These are phyloP conservation scores for Scheffersomyces coipomensis DNA, from an alignment of 805 yeast species.

Conservation along the genomic window DNA sequence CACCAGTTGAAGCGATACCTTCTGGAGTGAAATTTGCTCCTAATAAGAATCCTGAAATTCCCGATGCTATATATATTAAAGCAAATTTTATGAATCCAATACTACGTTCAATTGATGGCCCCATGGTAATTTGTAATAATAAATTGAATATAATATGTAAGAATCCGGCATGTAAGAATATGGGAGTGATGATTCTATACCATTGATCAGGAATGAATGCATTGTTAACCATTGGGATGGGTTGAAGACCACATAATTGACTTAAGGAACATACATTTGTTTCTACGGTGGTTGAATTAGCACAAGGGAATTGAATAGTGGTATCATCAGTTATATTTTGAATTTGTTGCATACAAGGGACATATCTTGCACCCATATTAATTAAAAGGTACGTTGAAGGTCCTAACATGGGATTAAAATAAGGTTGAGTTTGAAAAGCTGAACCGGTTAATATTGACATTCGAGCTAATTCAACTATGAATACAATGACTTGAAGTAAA, in stretches of 20 bases:
- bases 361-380: slow-evolving; percentile 68
- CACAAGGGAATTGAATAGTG: slow-evolving; percentile 57
- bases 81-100: slow-evolving; percentile 56
- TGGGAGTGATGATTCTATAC: slow-evolving; percentile 69
- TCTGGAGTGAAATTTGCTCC: slow-evolving; percentile 70
- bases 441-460: slow-evolving; percentile 62
- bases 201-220: slow-evolving; percentile 56
- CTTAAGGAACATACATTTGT: slow-evolving; percentile 57
- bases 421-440: slow-evolving; percentile 66
- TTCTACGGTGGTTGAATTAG: slow-evolving; percentile 56
- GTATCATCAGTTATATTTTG: slow-evolving; percentile 48
- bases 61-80: slow-evolving; percentile 57
- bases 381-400: slow-evolving; percentile 68
- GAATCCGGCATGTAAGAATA: slow-evolving; percentile 73
- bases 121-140: slow-evolving; percentile 59
- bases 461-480: slow-evolving; percentile 57
- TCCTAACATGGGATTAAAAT: slow-evolving; percentile 77
- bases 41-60: slow-evolving; percentile 63
- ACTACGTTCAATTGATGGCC: slow-evolving; percentile 53
- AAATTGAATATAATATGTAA: slow-evolving; percentile 66
- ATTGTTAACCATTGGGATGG: slow-evolving; percentile 32
- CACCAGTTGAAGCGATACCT: slow-evolving; percentile 68
- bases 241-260: slow-evolving; percentile 62
- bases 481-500: slow-evolving; percentile 50
- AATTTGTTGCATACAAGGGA: slow-evolving; percentile 65